Percentiles rank a stretch among this genome's conserved stretches.
Evolutionary conservation across 768 basidiomycete genomes (phyloP).

Genomic region (Gymnopilus dilepis): DNA sequence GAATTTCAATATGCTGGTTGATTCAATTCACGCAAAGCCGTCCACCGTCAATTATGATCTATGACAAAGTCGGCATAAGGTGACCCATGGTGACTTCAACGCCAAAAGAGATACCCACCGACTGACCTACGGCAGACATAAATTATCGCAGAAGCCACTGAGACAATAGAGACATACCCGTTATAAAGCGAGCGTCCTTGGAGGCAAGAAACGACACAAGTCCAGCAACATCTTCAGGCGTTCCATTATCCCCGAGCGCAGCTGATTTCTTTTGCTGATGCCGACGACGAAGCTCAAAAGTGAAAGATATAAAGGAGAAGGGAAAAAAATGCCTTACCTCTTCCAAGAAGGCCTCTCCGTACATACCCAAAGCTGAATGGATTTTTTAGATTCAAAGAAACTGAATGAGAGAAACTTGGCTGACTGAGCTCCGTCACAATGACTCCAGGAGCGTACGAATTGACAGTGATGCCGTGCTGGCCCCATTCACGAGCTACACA

Average conservation of each 20-base stretch:
- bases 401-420: neutral
- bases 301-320: neutral
- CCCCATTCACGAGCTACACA: slow-evolving; percentile 41
- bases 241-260: slow-evolving; percentile 4
- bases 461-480: slow-evolving; percentile 44
- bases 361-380: neutral
- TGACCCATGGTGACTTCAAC: neutral
- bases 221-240: slow-evolving; percentile 20
- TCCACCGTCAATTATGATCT: neutral
- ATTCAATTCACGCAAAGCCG: neutral
- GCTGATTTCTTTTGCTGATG: neutral
- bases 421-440: slow-evolving; percentile 15
- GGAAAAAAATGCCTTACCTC: neutral
- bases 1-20: too few relatives aligned
- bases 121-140: neutral
- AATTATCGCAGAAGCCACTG: neutral
- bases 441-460: slow-evolving; percentile 45
- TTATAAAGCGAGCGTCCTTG: slow-evolving; percentile 12
- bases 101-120: neutral
- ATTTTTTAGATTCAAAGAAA: neutral
- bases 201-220: slow-evolving; percentile 21
- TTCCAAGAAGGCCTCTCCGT: neutral
- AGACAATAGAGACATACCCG: neutral
- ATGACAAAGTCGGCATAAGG: neutral
- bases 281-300: neutral